Conservation (phyloP, 2,329 filamentous ascomycete species). For the Hyphodiscus sp. region DNA sequence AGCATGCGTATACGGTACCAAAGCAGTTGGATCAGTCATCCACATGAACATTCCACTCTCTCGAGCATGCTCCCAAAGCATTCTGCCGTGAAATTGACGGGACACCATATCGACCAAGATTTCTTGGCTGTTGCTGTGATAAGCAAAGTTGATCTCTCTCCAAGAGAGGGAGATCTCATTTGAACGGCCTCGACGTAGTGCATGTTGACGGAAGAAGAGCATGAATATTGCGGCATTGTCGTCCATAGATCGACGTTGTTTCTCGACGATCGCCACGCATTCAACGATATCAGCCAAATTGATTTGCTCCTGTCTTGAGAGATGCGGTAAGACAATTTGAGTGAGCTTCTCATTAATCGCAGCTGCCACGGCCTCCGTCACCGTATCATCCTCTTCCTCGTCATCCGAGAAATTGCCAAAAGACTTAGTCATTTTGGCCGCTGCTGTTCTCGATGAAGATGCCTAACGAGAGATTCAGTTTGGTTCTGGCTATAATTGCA, state of each 20-base stretch:
- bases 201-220: constrained; percentile 79
- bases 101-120: constrained; percentile 80
- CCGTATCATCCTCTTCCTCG: constrained; percentile 51
- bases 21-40: constrained; percentile 68
- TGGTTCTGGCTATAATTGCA: neutral
- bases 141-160: constrained; percentile 82
- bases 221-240: constrained; percentile 84
- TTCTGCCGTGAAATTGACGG: constrained; percentile 68
- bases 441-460: constrained; percentile 6
- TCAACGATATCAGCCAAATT: constrained; percentile 78
- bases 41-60: constrained; percentile 94
- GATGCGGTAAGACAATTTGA: constrained; percentile 65
- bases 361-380: constrained; percentile 65
- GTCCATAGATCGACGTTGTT: constrained; percentile 82
- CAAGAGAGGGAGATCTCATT: constrained; percentile 62
- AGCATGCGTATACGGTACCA: constrained; percentile 46
- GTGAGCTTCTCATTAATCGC: constrained; percentile 73
- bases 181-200: constrained; percentile 59
- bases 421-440: constrained; percentile 27
- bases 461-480: constrained; percentile 17
- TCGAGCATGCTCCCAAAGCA: constrained; percentile 79
- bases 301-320: constrained; percentile 82
- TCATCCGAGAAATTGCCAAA: constrained; percentile 45
- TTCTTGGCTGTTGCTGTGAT: constrained; percentile 80
- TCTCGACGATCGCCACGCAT: constrained; percentile 76